Percentiles rank a stretch among this genome's conserved stretches.
phyloP scores from a whole-genome alignment of 2,329 filamentous ascomycete species.

The Fusarium sp. region DNA sequence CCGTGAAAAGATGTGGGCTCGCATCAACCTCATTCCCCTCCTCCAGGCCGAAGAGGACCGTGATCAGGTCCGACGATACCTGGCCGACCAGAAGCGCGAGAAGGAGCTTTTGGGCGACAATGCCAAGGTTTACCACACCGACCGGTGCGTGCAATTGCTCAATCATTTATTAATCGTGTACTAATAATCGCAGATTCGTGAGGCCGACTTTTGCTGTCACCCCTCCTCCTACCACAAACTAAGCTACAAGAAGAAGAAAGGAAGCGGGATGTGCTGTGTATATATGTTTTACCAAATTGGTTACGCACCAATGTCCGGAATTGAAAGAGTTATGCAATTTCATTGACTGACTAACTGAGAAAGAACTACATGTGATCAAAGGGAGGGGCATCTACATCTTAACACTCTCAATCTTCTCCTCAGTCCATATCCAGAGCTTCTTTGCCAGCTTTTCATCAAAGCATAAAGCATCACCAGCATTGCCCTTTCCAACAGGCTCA shows the following conservation, averaged over 20 bases:
- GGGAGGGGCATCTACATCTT: background rate
- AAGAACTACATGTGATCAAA: background rate
- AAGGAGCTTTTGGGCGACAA: slow-evolving; percentile 88
- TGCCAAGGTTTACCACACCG: slow-evolving; percentile 86
- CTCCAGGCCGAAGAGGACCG: slow-evolving; percentile 97
- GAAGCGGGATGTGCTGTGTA: slow-evolving; percentile 30
- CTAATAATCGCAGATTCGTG: slow-evolving; percentile 71
- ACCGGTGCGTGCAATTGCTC: slow-evolving; percentile 70
- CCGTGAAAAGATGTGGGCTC: slow-evolving; percentile 98
- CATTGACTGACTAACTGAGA: background rate
- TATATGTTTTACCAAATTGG: slow-evolving; percentile 41
- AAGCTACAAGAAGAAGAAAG: slow-evolving; percentile 15
- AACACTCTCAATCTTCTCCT: slow-evolving; percentile 20
- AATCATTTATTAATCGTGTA: background rate
- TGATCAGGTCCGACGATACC: slow-evolving; percentile 87
- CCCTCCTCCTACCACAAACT: slow-evolving; percentile 71
- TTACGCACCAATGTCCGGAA: slow-evolving; percentile 18
- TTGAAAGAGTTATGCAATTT: slow-evolving; percentile 32
- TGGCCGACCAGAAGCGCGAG: slow-evolving; percentile 89
- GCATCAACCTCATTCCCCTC: slow-evolving; percentile 92
- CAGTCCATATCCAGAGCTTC: slow-evolving; percentile 55
- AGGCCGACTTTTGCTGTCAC: slow-evolving; percentile 82
- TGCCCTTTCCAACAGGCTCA: slow-evolving; percentile 45
- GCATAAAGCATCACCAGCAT: slow-evolving; percentile 36
- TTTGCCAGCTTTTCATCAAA: slow-evolving; percentile 47